A percentile compares a stretch with the other conserved stretches of the same genome.
Conservation (phyloP, 2,329 filamentous ascomycete genomes). For the Venturia carpophila region DNA sequence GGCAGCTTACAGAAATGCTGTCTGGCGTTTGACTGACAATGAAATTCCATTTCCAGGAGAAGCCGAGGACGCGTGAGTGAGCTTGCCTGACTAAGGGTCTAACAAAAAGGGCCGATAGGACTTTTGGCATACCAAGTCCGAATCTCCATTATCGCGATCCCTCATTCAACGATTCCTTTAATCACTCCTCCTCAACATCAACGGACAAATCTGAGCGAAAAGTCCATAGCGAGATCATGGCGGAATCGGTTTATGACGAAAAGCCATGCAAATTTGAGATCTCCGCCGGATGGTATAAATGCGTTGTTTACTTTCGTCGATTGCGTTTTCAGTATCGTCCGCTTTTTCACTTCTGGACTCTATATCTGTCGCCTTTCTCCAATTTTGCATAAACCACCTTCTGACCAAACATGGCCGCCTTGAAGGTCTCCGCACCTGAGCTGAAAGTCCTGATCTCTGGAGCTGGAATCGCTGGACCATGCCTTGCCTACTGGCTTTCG, state of each 20-base stretch:
- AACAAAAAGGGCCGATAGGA: neutral
- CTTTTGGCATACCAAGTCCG: neutral
- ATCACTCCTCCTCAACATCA: neutral
- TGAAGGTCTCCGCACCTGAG: neutral
- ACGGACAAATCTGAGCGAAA: neutral
- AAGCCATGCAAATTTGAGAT: too few relatives aligned
- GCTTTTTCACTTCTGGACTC: neutral
- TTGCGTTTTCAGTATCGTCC: neutral
- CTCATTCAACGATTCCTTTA: neutral
- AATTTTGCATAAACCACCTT: too few relatives aligned
- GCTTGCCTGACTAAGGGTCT: neutral
- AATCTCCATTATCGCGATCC: neutral
- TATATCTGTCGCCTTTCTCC: too few relatives aligned
- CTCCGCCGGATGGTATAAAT: too few relatives aligned
- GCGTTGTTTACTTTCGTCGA: too few relatives aligned
- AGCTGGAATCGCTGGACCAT: conserved; percentile 16
- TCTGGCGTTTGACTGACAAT: neutral
- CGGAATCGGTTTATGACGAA: too few relatives aligned
- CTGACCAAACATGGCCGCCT: neutral
- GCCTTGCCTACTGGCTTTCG: conserved; percentile 17
- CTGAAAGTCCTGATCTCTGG: conserved; percentile 16
- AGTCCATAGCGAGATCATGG: neutral
- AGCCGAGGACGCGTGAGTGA: neutral
- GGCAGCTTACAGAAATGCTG: neutral
- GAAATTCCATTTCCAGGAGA: neutral